A percentile compares a stretch with the other conserved stretches of the same genome.
Conservation (phyloP, 2,329 filamentous ascomycete genomes). For the Tolypocladium pustulatum region DNA sequence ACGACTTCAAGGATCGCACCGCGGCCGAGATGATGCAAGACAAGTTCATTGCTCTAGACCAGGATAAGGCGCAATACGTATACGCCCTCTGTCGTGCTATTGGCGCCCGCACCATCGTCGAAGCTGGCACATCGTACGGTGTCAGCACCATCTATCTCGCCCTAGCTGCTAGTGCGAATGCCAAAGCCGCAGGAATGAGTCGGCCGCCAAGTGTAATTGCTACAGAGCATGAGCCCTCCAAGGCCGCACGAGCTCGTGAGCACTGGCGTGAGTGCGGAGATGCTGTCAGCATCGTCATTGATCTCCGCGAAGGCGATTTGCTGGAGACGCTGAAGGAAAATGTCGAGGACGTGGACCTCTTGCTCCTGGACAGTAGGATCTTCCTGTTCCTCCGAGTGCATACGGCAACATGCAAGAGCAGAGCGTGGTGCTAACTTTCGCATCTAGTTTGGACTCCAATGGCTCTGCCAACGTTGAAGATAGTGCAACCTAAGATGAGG, state of each 20-base stretch:
- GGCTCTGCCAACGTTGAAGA: constrained; percentile 39
- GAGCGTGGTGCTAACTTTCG: background rate
- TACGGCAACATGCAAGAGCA: background rate
- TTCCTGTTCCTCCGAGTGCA: fast-evolving
- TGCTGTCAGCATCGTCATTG: constrained; percentile 39
- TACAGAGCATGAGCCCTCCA: constrained; percentile 47
- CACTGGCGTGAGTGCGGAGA: constrained; percentile 44
- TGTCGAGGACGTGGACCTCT: constrained; percentile 36
- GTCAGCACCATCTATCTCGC: constrained; percentile 55
- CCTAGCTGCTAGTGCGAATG: constrained; percentile 42
- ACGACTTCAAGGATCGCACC: background rate
- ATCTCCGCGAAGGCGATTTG: constrained; percentile 48
- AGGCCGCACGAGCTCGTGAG: constrained; percentile 38
- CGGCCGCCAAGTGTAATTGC: constrained; percentile 35
- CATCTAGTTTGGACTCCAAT: constrained; percentile 43
- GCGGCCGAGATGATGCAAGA: constrained; percentile 32
- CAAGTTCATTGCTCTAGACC: constrained; percentile 50
- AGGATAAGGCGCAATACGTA: constrained; percentile 46
- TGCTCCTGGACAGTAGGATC: constrained; percentile 52
- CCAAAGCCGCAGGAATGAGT: constrained; percentile 19
- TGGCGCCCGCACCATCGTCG: constrained; percentile 42
- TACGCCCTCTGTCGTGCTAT: constrained; percentile 42
- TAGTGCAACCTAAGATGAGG: constrained; percentile 34
- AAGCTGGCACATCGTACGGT: constrained; percentile 52
- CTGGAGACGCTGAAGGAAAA: constrained; percentile 37